A percentile compares a stretch with the other conserved stretches of the same genome.
Evolutionary conservation across 1,139 yeast genomes (phyloP).

Genomic region (Casaregolazyma lundiana): DNA sequence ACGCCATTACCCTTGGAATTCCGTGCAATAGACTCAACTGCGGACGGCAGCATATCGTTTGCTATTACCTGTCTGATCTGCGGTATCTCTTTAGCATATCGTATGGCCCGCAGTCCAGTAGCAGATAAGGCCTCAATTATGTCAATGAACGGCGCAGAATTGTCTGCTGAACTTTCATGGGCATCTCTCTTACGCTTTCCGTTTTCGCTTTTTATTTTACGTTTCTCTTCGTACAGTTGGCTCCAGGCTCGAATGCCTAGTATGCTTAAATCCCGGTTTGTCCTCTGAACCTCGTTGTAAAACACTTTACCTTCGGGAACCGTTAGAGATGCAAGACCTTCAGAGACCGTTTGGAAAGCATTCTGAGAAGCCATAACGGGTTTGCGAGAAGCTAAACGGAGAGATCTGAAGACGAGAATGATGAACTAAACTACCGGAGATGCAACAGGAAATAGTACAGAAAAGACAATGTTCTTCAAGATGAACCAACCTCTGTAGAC

Average conservation of each 20-base stretch:
- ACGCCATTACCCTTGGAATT: slow-evolving; percentile 68
- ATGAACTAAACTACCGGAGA: too few relatives aligned
- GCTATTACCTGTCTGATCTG: slow-evolving; percentile 69
- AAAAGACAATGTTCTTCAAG: background rate
- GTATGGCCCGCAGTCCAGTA: slow-evolving; percentile 86
- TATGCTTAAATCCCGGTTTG: slow-evolving; percentile 86
- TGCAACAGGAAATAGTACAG: background rate
- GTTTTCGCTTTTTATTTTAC: slow-evolving; percentile 30
- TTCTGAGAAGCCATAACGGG: slow-evolving; percentile 2
- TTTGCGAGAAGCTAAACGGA: background rate
- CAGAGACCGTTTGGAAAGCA: slow-evolving; percentile 43
- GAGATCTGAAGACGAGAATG: background rate
- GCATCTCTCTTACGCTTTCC: slow-evolving; percentile 14
- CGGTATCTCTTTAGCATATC: slow-evolving; percentile 90
- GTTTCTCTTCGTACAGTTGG: slow-evolving; percentile 42
- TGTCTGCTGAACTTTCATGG: slow-evolving; percentile 14
- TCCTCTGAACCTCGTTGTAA: slow-evolving; percentile 94
- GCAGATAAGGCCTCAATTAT: slow-evolving; percentile 91
- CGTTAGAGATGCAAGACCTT: slow-evolving; percentile 76
- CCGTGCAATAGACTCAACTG: slow-evolving; percentile 74
- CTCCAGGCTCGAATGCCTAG: slow-evolving; percentile 85
- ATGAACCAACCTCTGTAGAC: too few relatives aligned
- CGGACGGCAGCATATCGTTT: slow-evolving; percentile 79
- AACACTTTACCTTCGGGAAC: slow-evolving; percentile 81
- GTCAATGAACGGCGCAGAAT: slow-evolving; percentile 45